Evolutionary conservation across 2,329 filamentous ascomycete species (phyloP), one percentile per base, ranked within the genome.

Genomic region (Ceratocystis lukuohia): DNA sequence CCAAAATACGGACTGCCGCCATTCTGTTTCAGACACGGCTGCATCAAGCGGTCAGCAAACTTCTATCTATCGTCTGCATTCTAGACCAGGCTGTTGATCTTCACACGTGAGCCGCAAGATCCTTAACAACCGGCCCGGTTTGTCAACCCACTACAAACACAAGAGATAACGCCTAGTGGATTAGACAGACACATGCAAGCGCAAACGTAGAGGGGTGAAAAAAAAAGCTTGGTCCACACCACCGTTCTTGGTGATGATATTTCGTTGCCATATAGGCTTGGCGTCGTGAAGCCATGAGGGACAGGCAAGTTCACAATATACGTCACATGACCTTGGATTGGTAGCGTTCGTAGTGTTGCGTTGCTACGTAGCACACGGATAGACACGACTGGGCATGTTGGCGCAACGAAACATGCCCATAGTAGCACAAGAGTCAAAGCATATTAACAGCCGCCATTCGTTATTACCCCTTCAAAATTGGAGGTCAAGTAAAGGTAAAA

Each of bases 121-220:
- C 53, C 53, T 57, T 15, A 30, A 57, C 53, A 57, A 57, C 53
- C 22, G 53, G 53, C 53, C 53, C 53, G 53, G 53, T 57, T 57
- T 57, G 22, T 28, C 8, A 25, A 57, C 10, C 25, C 20, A 22
- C 53, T 6, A 17, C 1, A 1, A 48, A 22, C 53, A 56, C 50
- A 17, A 22, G 10, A 57, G 53, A 57, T 57, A 57, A 30, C 8
- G 53, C 1, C 25, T 17, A 33, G 15, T 3, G 5, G 17, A 22
- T 50, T 22, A 22, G 10, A 30, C 53, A 6, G 53, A 28, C 50
- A 56, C 50, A 56, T 56, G 50, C 50, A 56, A 12, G 33, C 3
- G 33, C 33, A 37, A 37, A 20, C 25, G 3, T 25, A 56, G 20
- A 22, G 22, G 3, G 20, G 22, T 20, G 28, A 28, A 20, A 33